Base-by-base conservation (phyloP, 2,329 filamentous ascomycete genomes). In the Xylariaceae sp. region DNA sequence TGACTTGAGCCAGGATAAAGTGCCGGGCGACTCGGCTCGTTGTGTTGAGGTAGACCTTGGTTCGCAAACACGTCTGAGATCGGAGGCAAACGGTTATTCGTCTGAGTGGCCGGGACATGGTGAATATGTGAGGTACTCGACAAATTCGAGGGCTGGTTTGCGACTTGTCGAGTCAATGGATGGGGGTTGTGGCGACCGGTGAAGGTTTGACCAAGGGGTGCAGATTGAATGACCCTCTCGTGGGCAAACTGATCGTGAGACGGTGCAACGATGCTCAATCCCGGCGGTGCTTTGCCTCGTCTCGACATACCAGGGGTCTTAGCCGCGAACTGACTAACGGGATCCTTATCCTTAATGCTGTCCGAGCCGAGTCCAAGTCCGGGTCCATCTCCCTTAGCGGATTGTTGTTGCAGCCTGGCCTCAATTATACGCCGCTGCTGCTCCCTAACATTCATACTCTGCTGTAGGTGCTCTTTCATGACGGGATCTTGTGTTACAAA, bases 401-500 rank as follows among this genome's bases (percentile, higher is more conserved):
- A 89, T 53, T 92, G 90, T 75, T 93, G 92, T 70, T 97, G 92
- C 67, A 93, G 77, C 70, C 94, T 85, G 42, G 90, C 87, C 75
- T 97, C 94, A 68, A 99, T 99, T 67, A 99, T 93, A 66, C 91
- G 89, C 66, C 93, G 84, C 75, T 99, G 94, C 73, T 96, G 91
- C 67, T 99, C 93, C 64, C 92, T 83, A 35, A 99, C 92, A 51
- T 89, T 92, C 75, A 97, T 85, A 75, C 94, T 97, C 67, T 93
- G 86, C 75, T 97, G 92, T 56, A 99, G 79, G 74, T 97, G 92
- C 75, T 96, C 91, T 71, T 94, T 88, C 91, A 97, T 95, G 17
- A 89, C 84, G n/a, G 94, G 93, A 74, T 99, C 92, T 69, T 97
- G 90, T 13, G 94, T 97, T 66, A 95, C 87, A 70, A 99, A 97